Base-by-base conservation (phyloP, 2,329 filamentous ascomycete genomes). In the Coniochaeta ligniaria region DNA sequence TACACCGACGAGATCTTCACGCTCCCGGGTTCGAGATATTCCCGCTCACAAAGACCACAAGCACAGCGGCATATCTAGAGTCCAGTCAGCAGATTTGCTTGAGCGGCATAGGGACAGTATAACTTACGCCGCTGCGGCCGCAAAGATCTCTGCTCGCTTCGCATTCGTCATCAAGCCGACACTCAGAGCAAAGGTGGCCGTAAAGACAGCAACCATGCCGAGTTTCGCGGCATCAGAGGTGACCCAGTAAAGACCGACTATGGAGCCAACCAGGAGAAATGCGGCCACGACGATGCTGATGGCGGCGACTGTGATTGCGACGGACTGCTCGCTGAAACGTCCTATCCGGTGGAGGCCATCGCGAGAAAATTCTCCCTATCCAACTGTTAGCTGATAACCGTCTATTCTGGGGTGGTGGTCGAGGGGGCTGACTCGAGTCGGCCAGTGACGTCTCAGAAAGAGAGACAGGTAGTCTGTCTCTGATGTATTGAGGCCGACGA, bases 271-370 rank as follows among this genome's bases (percentile, higher is more conserved):
- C 45, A 59, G 26, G 7, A 59, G 33, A 17, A 59, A 6, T 16
- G 58, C 58, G 2, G 58, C 45, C 24, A 64, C 88, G 35, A 33
- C 28, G 33, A 55, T 43, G 28, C 31, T 59, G 5, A 59, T 8
- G 45, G 11, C n/a, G n/a, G 24, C 47, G 28, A 59, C 58, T 24
- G 58, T 24, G 16, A 59, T 12, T 11, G 26, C 16, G 26, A 59
- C 35, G 33, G 58, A 52, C 3, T 20, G 17, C 17, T 59, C 58
- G 3, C 20, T 36, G 47, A 54, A 59, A 3, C 45, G 45, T 7
- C 58, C 45, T 20, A 55, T 38, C 35, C 28, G 14, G 28, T 33
- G 43, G 22, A 26, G 17, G 16, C 58, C 45, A 35, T 59, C 58
- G 11, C 45, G 22, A 24, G 57, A 28, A 24, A 52, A 28, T 38